Evolutionary conservation across 2,329 filamentous ascomycete genomes (phyloP).

Genomic region (Onygenales sp.): DNA sequence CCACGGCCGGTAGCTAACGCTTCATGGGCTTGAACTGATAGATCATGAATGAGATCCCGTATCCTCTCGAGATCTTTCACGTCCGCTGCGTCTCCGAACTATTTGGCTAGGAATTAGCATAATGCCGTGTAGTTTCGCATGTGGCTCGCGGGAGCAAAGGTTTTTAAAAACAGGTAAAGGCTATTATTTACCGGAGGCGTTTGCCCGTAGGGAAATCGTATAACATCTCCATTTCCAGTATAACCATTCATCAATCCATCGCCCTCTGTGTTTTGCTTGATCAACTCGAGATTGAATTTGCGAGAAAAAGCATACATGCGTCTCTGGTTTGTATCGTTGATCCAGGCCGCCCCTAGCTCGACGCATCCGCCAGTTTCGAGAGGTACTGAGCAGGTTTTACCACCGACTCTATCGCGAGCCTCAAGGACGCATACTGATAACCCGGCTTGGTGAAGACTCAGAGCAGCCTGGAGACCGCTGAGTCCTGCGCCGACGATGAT

Average conservation of each 20-base stretch:
- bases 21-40: slow-evolving; percentile 17
- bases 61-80: slow-evolving; percentile 25
- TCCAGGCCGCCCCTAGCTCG: slow-evolving; percentile 29
- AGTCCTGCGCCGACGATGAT: slow-evolving; percentile 33
- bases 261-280: slow-evolving; percentile 23
- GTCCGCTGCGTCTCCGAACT: slow-evolving; percentile 11
- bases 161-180: background rate
- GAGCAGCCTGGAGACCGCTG: slow-evolving; percentile 28
- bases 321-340: slow-evolving; percentile 25
- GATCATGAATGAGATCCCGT: slow-evolving; percentile 28
- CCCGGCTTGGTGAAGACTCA: slow-evolving; percentile 21
- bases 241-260: slow-evolving; percentile 12
- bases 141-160: slow-evolving; percentile 5
- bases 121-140: background rate
- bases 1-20: background rate
- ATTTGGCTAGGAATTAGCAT: background rate
- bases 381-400: slow-evolving; percentile 26
- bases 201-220: slow-evolving; percentile 24
- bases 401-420: slow-evolving; percentile 35
- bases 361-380: slow-evolving; percentile 16
- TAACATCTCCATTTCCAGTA: slow-evolving; percentile 12
- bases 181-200: slow-evolving; percentile 19
- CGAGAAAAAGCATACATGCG: slow-evolving; percentile 20
- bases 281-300: slow-evolving; percentile 20
- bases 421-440: slow-evolving; percentile 29